Evolutionary conservation across 2,329 filamentous ascomycete species (phyloP), one percentile per base, ranked within the genome.

Genomic region (Corniculantispora saksenae): DNA sequence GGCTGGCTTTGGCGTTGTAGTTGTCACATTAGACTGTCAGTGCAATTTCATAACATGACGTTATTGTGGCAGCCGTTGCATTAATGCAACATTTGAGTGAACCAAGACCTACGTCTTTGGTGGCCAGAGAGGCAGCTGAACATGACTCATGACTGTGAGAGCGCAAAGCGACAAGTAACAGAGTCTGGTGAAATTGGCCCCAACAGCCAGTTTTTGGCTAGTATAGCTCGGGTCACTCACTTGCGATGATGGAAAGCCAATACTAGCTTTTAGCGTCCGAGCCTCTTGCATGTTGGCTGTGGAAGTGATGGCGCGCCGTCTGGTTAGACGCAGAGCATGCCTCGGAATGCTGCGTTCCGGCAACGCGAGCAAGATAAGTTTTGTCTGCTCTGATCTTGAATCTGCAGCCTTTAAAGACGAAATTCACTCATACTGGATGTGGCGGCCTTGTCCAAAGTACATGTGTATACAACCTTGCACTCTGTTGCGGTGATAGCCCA

Each of bases 141-240:
- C 48, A 40, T 61, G 59, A 53, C 59, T 10, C 59, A 51, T 21
- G 9, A 10, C 19, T 25, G 12, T 1, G n/a, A 17, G n/a, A 4
- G 17, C 12, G 10, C 38, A 38, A 62, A 54, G 38, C 12, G 51
- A 63, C 38, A 9, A 47, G 60, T 55, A 56, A 56, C 50, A 63
- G 56, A 32, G 25, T 15, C 12, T 25, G 38, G 38, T 61, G 59
- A 62, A n/a, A 62, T 50, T 47, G 50, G 50, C 59, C 17, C 29
- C 7, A 35, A 35, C 17, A 32, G 48, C 13, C 35, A 47, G 35
- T 48, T 32, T 27, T 32, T 15, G 32, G 47, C 21, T 17, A n/a
- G n/a, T n/a, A 62, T 17, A 40, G 21, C 19, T n/a, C n/a, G 2
- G 21, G 17, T 32, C 9, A n/a, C 32, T 25, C 35, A 47, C 19